These are phyloP conservation scores for Berberis thunbergii DNA, from an alignment of 164 flowering plant genomes.

Conservation along the genomic window DNA sequence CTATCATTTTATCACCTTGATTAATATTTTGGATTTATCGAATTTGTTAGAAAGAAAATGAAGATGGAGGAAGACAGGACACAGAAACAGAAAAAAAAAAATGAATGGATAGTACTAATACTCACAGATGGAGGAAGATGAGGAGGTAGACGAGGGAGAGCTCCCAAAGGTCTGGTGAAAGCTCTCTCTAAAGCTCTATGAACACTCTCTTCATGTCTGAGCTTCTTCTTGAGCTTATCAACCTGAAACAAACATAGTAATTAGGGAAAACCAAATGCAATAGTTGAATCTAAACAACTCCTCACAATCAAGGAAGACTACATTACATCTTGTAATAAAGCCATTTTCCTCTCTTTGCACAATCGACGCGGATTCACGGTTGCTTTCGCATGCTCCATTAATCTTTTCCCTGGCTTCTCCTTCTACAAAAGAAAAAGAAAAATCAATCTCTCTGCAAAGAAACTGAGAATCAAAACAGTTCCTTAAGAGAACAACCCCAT, in stretches of 20 bases:
- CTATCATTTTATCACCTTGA: too few relatives aligned
- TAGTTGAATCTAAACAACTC: not conserved
- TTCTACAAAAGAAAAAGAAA: not conserved
- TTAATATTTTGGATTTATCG: too few relatives aligned
- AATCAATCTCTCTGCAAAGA: not conserved
- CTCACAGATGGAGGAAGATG: constrained; percentile 75
- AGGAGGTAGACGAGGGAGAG: constrained; percentile 92
- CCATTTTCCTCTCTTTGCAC: not conserved
- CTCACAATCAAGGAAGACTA: not conserved
- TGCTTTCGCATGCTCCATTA: not conserved
- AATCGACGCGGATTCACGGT: not conserved
- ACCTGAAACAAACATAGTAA: constrained; percentile 35
- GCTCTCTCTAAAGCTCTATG: constrained; percentile 90
- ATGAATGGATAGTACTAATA: constrained; percentile 2
- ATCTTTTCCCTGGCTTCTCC: not conserved
- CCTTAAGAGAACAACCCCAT: not conserved
- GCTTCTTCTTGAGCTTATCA: constrained; percentile 76
- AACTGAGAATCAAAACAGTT: not conserved
- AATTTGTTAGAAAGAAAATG: too few relatives aligned
- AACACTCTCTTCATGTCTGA: constrained; percentile 79
- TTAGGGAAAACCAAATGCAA: not conserved
- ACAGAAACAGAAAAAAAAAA: not conserved
- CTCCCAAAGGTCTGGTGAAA: constrained; percentile 76
- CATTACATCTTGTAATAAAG: not conserved
- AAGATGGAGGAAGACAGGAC: too few relatives aligned